Evolutionary conservation across 225 moss, liverwort and hornwort species (phyloP), one percentile per base, ranked within the genome.

Genomic region (Rhytidiadelphus loreus): DNA sequence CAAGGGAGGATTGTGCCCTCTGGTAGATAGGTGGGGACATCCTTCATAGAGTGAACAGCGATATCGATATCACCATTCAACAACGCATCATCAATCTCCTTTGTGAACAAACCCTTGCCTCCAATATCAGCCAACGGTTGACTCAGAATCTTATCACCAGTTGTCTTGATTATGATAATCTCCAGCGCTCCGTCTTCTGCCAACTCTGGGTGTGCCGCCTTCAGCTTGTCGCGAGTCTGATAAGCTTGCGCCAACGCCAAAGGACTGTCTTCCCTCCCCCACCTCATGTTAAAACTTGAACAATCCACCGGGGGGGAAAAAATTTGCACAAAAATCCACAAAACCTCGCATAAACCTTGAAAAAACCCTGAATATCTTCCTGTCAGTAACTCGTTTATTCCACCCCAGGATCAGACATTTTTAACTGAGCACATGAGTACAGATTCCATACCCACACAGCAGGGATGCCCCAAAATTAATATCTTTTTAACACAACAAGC

Each of bases 21-120:
- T 21, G 95, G 95, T 37, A 93, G 75, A 85, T 95, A 93, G 25
- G 93, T 95, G 79, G 93, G 93, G 73, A 93, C 93, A 88, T 95
- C 95, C 91, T 93, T 98, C 98, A 98, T 98, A 85, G 98, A 98
- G 84, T 98, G 98, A 61, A 98, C 98, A 82, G 97, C 97, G 26
- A 98, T 98, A 84, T 98, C 98, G 48, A 98, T 94, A 29, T 92
- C 93, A 59, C 93, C 95, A 37, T 86, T 92, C 26, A 98, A 89
- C 88, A 98, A 83, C 4, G 98, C 98, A 90, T 97, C 98, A 61
- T 98, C 98, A 35, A 98, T 95, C 91, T 98, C 98, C 96, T 98
- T 98, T 3, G 97, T 98, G 84, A 98, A 98, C 61, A 98, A 90
- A 8, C 98, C 98, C 90, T 98, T 98, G 48, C 98, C 98, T 87